These are phyloP conservation scores for Lyophyllum semitale DNA, from an alignment of 768 basidiomycete species.

Conservation along the genomic window DNA sequence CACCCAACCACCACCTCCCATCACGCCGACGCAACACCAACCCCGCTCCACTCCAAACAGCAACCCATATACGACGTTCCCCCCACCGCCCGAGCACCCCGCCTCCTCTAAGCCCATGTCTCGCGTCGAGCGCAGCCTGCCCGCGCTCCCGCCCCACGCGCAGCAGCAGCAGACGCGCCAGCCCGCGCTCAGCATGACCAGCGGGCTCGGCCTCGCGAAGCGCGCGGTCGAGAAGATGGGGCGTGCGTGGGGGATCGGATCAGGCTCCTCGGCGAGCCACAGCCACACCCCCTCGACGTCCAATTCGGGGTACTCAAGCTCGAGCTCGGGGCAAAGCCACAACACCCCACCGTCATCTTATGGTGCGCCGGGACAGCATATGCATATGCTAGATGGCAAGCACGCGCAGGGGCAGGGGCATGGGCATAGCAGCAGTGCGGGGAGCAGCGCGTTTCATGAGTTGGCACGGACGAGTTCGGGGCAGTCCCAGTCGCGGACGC, in stretches of 20 bases:
- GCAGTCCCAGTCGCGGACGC: conserved; percentile 13
- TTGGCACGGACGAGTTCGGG: conserved; percentile 16
- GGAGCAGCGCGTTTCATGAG: conserved; percentile 4
- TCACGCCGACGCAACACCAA: too few species aligned
- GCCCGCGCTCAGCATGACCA: conserved; percentile 75
- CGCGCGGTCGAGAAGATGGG: conserved; percentile 75
- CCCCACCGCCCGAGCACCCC: conserved; percentile 9
- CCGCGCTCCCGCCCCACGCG: conserved; percentile 16
- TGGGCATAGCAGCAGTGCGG: conserved; percentile 3
- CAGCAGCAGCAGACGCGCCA: conserved; percentile 43
- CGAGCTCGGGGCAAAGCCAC: conserved; percentile 17
- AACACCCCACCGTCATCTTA: conserved; percentile 39
- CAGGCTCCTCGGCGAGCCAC: conserved; percentile 37
- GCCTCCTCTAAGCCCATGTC: conserved; percentile 12
- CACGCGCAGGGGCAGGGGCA: conserved; percentile 13
- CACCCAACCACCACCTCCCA: conserved; percentile 26
- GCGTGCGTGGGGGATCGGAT: conserved; percentile 54
- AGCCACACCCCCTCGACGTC: conserved; percentile 7
- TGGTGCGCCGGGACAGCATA: not conserved
- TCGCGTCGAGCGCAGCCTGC: conserved; percentile 20
- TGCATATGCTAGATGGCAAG: not conserved
- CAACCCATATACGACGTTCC: conserved; percentile 17
- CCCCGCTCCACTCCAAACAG: conserved; percentile 13
- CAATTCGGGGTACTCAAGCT: conserved; percentile 46
- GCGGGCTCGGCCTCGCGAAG: conserved; percentile 69